These are phyloP conservation scores for Pecoramyces ruminantium DNA, from an alignment of 192 early-diverging fungal genomes.

Conservation along the genomic window DNA sequence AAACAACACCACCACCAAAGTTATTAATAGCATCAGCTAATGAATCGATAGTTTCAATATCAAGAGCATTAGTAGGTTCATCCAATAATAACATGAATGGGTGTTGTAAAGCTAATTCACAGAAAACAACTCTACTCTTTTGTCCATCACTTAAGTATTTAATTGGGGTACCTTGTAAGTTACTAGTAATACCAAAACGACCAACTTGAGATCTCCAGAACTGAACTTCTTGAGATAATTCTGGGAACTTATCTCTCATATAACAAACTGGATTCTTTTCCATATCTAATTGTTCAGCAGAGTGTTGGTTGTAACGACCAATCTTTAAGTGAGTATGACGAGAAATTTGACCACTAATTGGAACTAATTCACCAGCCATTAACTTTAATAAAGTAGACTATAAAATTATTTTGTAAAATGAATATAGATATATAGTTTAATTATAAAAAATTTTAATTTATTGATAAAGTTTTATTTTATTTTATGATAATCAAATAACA, in stretches of 20 bases:
- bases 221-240: constrained; percentile 36
- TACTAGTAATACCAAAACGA: constrained; percentile 80
- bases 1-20: constrained; percentile 89
- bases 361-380: constrained; percentile 74
- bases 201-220: constrained; percentile 88
- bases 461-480: too few species aligned
- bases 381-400: constrained; percentile 96
- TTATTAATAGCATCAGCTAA: constrained; percentile 88
- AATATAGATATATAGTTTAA: too few species aligned
- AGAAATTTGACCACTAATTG: constrained; percentile 69
- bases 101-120: constrained; percentile 66
- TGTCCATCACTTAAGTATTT: constrained; percentile 83
- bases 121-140: constrained; percentile 90
- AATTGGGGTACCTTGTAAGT: constrained; percentile 83
- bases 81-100: constrained; percentile 95
- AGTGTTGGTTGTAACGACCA: constrained; percentile 93
- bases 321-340: constrained; percentile 87
- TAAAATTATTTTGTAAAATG: constrained; percentile 75
- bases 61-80: constrained; percentile 96
- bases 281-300: constrained; percentile 86
- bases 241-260: constrained; percentile 66
- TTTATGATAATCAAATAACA: too few species aligned
- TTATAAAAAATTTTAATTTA: too few species aligned
- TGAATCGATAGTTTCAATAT: constrained; percentile 75
- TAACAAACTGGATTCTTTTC: constrained; percentile 77